Evolutionary conservation across 176 grass and related monocot species (phyloP), one percentile per base, ranked within the genome.

Genomic region (Oryza rufipogon): DNA sequence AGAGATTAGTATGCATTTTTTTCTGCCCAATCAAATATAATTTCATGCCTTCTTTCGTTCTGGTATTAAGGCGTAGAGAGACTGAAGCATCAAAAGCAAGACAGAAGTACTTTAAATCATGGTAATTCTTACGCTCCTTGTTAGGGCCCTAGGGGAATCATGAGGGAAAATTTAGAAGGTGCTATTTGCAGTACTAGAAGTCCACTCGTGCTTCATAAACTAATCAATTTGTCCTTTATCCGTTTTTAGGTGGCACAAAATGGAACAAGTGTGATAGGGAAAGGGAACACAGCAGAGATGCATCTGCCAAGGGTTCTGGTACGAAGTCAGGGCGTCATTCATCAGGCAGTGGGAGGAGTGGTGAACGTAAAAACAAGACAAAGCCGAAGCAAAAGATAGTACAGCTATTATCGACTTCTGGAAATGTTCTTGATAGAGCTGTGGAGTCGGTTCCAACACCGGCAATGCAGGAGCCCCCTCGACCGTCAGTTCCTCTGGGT

Each of bases 381-480:
- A 97, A 94, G 64, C 84, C 86, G 9, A 97, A 94, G 87, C 95
- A 97, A 79, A 94, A 94, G 78, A 81, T 94, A 54, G 86, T 81
- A 1, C 86, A 97, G 46, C 74, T 97, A 84, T 70, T 97, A 84
- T 97, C 95, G 48, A 84, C 85, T n/a, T 90, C 94, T 33, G 84
- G 91, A 68, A 89, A 89, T 36, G 94, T 88, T 28, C 70, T 93
- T 61, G 86, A 77, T 70, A 91, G 89, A 91, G 83, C 86, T 17
- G 66, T 77, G 23, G 88, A 86, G 54, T 56, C 88, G 20, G 77
- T 88, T 85, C 61, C 79, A 45, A 58, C 70, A 48, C 82, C 36
- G 30, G 6, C 74, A 7, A 56, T 9, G 16, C 76, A 65, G 49
- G 77, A 87, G 49, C 20, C 65, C 20, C 73, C 42, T 6, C 73